A percentile compares a stretch with the other conserved stretches of the same genome.
Conservation (phyloP, 768 basidiomycete species). For the Boletus rubropictus region DNA sequence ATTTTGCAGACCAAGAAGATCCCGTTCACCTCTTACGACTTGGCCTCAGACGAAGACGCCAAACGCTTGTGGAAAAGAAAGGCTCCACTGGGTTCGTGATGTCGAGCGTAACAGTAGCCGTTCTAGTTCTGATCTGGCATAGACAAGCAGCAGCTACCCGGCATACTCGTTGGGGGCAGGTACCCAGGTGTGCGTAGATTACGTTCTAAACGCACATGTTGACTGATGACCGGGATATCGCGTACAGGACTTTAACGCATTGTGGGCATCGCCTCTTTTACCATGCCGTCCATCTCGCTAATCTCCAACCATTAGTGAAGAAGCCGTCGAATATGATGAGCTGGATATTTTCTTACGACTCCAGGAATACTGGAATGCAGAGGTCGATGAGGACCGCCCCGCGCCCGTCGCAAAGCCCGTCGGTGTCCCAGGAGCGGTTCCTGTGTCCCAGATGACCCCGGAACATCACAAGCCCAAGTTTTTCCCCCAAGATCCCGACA, state of each 20-base stretch:
- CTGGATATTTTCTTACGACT: constrained; percentile 66
- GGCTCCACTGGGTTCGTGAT: constrained; percentile 54
- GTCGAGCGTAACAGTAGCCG: background rate
- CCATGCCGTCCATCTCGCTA: constrained; percentile 1
- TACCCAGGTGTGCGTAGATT: constrained; percentile 64
- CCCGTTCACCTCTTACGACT: constrained; percentile 73
- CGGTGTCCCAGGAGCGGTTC: constrained; percentile 74
- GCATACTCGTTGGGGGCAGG: constrained; percentile 70
- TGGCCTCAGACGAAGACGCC: constrained; percentile 78
- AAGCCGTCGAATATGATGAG: constrained; percentile 75
- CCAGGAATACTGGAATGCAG: constrained; percentile 61
- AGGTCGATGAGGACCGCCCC: constrained; percentile 55
- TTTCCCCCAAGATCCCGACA: constrained; percentile 38
- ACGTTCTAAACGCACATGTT: background rate
- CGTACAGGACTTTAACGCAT: constrained; percentile 61
- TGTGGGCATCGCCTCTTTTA: constrained; percentile 42
- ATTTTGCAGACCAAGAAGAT: constrained; percentile 85
- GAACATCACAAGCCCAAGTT: constrained; percentile 58
- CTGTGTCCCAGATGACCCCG: constrained; percentile 78
- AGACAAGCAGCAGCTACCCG: constrained; percentile 84
- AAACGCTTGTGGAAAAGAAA: constrained; percentile 79
- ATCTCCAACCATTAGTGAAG: constrained; percentile 50
- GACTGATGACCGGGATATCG: constrained; percentile 4
- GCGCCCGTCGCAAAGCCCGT: constrained; percentile 54
- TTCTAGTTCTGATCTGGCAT: constrained; percentile 4